phyloP scores from a whole-genome alignment of 306 rosid genomes.

The Mucuna pruriens region DNA sequence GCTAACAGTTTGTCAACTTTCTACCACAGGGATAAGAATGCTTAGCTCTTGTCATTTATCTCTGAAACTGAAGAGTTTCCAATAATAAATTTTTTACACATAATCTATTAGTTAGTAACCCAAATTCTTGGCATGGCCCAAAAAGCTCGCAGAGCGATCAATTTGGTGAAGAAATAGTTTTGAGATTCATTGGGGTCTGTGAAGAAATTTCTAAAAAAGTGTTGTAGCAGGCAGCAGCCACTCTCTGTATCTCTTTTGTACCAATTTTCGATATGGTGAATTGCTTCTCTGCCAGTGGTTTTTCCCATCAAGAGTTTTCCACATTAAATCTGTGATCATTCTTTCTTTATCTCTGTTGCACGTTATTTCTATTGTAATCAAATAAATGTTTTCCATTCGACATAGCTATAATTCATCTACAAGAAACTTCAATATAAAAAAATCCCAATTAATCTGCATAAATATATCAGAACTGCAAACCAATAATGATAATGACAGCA shows the following conservation, averaged over 20 bases:
- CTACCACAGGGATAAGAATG: not conserved
- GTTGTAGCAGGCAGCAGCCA: not conserved
- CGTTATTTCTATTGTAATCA: not conserved
- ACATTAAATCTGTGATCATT: not conserved
- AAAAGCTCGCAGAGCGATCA: not conserved
- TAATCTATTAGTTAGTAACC: not conserved
- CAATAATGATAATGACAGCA: not conserved
- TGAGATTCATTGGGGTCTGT: not conserved
- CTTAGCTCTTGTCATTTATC: constrained; percentile 11
- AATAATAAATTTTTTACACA: not conserved
- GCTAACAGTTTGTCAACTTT: not conserved
- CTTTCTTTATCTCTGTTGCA: not conserved
- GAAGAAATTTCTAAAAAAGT: too few relatives aligned
- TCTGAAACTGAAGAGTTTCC: not conserved
- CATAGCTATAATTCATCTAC: constrained; percentile 3
- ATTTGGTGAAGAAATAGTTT: not conserved
- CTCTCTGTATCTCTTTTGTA: not conserved
- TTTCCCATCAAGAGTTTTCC: not conserved
- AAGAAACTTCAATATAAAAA: not conserved
- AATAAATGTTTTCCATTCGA: not conserved
- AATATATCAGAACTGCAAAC: constrained; percentile 21
- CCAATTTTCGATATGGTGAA: not conserved
- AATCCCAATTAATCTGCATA: constrained; percentile 6
- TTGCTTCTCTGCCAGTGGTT: not conserved
- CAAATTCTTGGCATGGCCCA: not conserved